Evolutionary conservation across 192 early-diverging fungal species (phyloP).

Genomic region (Spinellus fusiger): DNA sequence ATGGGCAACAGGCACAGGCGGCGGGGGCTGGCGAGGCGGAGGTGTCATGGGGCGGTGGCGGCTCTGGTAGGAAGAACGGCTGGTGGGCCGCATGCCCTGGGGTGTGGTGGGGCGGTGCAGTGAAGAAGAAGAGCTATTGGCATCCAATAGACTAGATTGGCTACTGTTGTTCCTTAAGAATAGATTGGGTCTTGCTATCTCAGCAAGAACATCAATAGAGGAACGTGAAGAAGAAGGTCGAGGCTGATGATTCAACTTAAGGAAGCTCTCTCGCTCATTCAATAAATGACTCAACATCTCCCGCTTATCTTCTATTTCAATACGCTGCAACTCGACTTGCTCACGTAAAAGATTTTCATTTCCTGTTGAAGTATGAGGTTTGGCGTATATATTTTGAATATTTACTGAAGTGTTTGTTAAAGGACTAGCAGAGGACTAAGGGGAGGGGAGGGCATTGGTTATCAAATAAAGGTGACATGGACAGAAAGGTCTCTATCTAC

Average conservation of each 20-base stretch:
- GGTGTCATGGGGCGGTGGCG: background rate
- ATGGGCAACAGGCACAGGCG: background rate
- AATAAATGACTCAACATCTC: slow-evolving; percentile 17
- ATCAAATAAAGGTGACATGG: too few species aligned
- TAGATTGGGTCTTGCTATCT: background rate
- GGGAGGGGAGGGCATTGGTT: too few species aligned
- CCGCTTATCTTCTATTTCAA: slow-evolving; percentile 24
- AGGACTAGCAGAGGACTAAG: too few species aligned
- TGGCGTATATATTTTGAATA: too few species aligned
- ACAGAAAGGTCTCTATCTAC: background rate
- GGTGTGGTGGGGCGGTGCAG: background rate
- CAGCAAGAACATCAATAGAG: slow-evolving; percentile 4
- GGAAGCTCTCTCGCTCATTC: slow-evolving; percentile 12
- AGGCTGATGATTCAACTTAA: background rate
- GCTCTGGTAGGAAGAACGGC: background rate
- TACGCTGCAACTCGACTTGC: slow-evolving; percentile 17
- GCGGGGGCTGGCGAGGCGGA: background rate
- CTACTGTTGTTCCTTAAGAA: background rate
- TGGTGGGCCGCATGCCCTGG: background rate
- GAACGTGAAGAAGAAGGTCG: slow-evolving; percentile 5
- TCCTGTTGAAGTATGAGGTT: background rate
- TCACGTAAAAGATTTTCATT: slow-evolving; percentile 9
- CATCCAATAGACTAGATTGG: slow-evolving; percentile 3
- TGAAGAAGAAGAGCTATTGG: background rate
- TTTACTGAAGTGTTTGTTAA: too few species aligned